A percentile compares a stretch with the other conserved stretches of the same genome.
Evolutionary conservation across 345 rosid genomes (phyloP).

Genomic region (Clarkia xantiana): DNA sequence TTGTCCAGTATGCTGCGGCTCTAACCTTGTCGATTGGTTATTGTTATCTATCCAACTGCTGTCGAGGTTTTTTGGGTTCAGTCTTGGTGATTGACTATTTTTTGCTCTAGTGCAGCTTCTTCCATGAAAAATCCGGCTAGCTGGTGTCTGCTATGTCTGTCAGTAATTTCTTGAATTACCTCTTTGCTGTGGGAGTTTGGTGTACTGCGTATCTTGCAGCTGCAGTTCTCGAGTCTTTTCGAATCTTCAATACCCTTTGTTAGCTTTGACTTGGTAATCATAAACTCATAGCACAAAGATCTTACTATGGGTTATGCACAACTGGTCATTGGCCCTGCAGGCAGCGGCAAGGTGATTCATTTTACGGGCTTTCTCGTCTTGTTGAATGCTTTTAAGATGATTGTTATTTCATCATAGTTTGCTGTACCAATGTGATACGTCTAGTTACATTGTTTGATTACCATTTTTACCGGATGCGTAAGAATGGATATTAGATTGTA

Average conservation of each 20-base stretch:
- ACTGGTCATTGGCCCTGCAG: conserved; percentile 71
- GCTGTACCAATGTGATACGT: too few species aligned
- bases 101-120: conserved; percentile 1
- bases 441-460: too few species aligned
- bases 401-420: too few species aligned
- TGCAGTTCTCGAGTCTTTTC: conserved; percentile 52
- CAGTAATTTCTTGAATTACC: conserved; percentile 31
- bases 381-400: too few species aligned
- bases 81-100: too few species aligned
- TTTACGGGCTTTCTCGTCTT: too few species aligned
- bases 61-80: too few species aligned
- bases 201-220: conserved; percentile 62
- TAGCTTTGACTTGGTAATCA: conserved; percentile 9
- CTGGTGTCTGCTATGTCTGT: conserved; percentile 33
- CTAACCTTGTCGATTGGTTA: too few species aligned
- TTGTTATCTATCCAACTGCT: too few species aligned
- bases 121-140: conserved; percentile 3
- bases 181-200: conserved; percentile 67
- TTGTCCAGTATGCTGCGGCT: too few species aligned
- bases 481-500: neutral
- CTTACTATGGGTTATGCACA: conserved; percentile 67
- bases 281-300: too few species aligned
- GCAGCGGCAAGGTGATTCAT: conserved; percentile 68
- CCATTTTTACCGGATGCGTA: too few species aligned
- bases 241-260: conserved; percentile 37